Evolutionary conservation across 2,329 filamentous ascomycete species (phyloP).

Genomic region (Stagonosporopsis cucurbitacearum): DNA sequence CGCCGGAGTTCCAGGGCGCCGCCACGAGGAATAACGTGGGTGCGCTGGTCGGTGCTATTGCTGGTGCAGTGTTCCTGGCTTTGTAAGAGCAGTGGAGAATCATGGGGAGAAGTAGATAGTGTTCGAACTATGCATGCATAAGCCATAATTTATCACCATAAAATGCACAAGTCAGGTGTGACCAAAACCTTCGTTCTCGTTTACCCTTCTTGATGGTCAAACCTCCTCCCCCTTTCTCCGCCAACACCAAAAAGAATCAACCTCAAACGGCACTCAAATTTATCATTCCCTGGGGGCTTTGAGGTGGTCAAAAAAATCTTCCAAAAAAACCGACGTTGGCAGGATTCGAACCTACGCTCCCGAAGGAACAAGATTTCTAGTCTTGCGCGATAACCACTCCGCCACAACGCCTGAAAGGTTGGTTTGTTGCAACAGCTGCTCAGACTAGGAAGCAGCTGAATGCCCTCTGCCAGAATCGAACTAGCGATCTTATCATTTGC

Average conservation of each 20-base stretch:
- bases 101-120: background rate
- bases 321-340: conserved; percentile 26
- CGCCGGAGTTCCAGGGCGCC: conserved; percentile 17
- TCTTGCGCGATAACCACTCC: background rate
- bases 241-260: conserved; percentile 16
- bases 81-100: conserved; percentile 3
- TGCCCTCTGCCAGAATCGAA: conserved; percentile 22
- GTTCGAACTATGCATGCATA: background rate
- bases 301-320: no score
- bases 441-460: conserved; percentile 7
- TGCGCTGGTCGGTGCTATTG: conserved; percentile 10
- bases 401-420: background rate
- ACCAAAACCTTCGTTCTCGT: background rate
- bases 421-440: background rate
- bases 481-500: conserved; percentile 21
- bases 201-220: background rate
- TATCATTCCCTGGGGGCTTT: no score
- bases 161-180: background rate
- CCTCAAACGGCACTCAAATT: no score
- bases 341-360: background rate
- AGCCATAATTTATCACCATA: background rate
- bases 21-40: conserved; percentile 5
- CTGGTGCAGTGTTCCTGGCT: conserved; percentile 2
- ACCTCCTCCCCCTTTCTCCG: background rate
- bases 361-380: background rate